Base-by-base conservation (phyloP, 2,329 filamentous ascomycete genomes). In the Fusarium liriodendri region DNA sequence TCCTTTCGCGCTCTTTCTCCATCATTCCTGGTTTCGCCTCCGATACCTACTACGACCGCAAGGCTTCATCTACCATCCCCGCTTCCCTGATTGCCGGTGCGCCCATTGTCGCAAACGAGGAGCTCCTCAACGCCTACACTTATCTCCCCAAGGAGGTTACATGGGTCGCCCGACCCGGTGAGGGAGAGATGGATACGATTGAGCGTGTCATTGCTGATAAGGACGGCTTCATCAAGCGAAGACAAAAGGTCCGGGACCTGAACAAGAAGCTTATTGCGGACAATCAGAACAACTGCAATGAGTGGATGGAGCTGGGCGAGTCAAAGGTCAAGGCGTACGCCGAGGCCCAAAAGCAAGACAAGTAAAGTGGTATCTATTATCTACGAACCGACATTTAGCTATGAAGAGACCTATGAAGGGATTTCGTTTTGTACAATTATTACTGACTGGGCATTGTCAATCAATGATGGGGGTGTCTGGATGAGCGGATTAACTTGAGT, bases 21-120 rank as follows among this genome's bases (percentile, higher is more conserved):
- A 35, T 78, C 16, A 67, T 79, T 10, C 78, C 78, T 9, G 76
- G 70, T 10, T 79, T 79, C 62, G 78, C 78, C n/a, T 72, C 74
- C 6, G 71, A 79, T 3, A 66, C 70, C 29, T 79, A 79, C 66
- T 73, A 71, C 33, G 78, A 79, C 58, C 78, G 77, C 60, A 79
- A 79, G 69, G 78, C 78, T 11, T 79, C 78, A 11, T 79, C 78
- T 13, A 78, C 77, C 8, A 72, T 79, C 14, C 78, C 78, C 35
- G 78, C 78, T 13, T 69, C 78, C 4, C 33, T 79, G 38, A 79
- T 79, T 37, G 78, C 78, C 16, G 78, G 78, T 25, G 76, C 73
- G 10, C 78, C 78, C 11, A 58, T 79, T 10, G 77, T 79, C 9
- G 78, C 76, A 5, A 72, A 52, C 54, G 75, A 79, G 33, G 63